These are phyloP conservation scores for Kalaharituber pfeilii DNA, from an alignment of 2,329 filamentous ascomycete species.

Conservation along the genomic window DNA sequence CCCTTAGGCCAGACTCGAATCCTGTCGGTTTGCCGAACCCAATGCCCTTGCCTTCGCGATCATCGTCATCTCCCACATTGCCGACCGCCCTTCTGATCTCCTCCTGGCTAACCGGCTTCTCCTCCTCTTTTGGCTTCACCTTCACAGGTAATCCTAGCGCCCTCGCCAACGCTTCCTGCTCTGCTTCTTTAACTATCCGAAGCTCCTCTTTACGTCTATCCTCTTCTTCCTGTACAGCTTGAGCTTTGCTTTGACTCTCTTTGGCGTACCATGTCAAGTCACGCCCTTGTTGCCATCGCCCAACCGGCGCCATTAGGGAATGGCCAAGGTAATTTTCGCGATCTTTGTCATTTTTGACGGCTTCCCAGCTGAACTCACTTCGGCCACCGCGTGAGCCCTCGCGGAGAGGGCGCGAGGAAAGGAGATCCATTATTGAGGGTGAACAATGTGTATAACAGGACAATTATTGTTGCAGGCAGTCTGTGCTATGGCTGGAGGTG, in stretches of 20 bases:
- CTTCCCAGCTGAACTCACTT: constrained; percentile 91
- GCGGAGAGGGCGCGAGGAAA: constrained; percentile 56
- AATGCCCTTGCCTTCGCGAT: constrained; percentile 24
- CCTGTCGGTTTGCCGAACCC: constrained; percentile 23
- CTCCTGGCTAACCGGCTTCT: constrained; percentile 33
- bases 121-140: constrained; percentile 35
- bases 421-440: constrained; percentile 83
- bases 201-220: constrained; percentile 19
- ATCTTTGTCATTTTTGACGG: constrained; percentile 70
- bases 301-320: constrained; percentile 78
- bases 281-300: constrained; percentile 72
- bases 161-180: constrained; percentile 74
- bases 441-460: no score
- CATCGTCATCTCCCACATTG: constrained; percentile 24
- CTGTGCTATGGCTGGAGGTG: no score
- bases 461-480: no score
- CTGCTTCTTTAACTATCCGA: constrained; percentile 41
- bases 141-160: constrained; percentile 66
- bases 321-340: constrained; percentile 86
- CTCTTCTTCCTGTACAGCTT: constrained; percentile 7
- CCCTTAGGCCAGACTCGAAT: constrained; percentile 1
- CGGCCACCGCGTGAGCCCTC: constrained; percentile 85
- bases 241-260: constrained; percentile 25
- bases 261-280: constrained; percentile 50
- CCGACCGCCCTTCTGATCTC: constrained; percentile 40